Evolutionary conservation across 352 stramenopile genomes (phyloP), one percentile per base, ranked within the genome.

Genomic region (Globisporangium rhizosaccharum): DNA sequence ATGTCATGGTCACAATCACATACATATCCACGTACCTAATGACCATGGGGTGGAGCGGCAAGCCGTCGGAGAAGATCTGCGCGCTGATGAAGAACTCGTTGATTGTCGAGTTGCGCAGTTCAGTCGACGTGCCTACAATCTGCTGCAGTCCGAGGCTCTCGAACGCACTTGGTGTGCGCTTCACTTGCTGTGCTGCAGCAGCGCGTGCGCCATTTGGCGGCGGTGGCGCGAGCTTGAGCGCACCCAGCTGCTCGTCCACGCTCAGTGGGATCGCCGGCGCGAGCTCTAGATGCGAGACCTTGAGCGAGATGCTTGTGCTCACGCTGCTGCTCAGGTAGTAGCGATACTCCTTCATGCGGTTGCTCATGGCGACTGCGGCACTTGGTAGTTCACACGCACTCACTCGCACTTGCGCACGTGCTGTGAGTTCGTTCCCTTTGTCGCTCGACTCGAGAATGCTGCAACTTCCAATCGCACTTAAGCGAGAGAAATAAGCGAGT

Each of bases 281-380:
- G 25, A 95, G 68, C 56, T 95, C 85, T 42, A 95, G 57, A 10
- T 79, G 59, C 53, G 83, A 91, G 61, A 95, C 73, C 59, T 91
- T 91, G 69, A 95, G 69, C 50, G 76, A 82, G 63, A 95, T 89
- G 62, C 69, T 73, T 50, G 75, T 83, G 68, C 85, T 87, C 59
- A 93, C 81, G 63, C 83, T 80, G 61, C 83, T 93, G 70, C 85
- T 95, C 39, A 95, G 65, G 68, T 93, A 95, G 70, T 95, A 95
- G 56, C 82, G 82, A 62, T 95, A 93, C 73, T 95, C 85, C 73
- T 90, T 90, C 59, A 92, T 86, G 57, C 81, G 80, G 61, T 65
- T 77, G 64, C 68, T 48, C 75, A 91, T 91, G 36, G 20, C 14
- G 58, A 5, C 2, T 41, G 33, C 48, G 4, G 48, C 15, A 9